phyloP scores from a whole-genome alignment of 805 yeast species.

The Candida stauntonica region DNA sequence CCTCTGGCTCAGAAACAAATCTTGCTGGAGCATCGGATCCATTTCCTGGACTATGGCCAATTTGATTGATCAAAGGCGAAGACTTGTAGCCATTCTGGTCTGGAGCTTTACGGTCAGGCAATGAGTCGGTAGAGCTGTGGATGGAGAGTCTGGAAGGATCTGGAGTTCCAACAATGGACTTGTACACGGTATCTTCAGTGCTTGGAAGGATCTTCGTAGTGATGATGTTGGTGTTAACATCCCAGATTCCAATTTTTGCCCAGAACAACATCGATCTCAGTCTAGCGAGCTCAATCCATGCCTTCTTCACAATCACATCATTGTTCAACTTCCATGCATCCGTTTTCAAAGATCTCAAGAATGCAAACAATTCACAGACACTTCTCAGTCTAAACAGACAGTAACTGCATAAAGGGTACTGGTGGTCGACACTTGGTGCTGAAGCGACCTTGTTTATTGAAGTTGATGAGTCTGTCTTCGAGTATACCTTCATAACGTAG shows the following conservation, averaged over 20 bases:
- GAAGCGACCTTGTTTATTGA: conserved; percentile 1
- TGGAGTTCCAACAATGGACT: conserved; percentile 3
- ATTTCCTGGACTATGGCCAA: conserved; percentile 3
- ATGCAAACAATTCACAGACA: conserved; percentile 78
- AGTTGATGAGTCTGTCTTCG: conserved; percentile 14
- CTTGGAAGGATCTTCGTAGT: conserved; percentile 32
- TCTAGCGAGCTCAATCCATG: conserved; percentile 62
- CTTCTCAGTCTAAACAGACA: conserved; percentile 78
- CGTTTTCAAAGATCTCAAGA: conserved; percentile 57
- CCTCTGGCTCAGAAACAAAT: background rate
- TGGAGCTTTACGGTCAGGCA: conserved; percentile 6
- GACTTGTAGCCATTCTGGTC: conserved; percentile 9
- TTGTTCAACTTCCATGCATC: conserved; percentile 56
- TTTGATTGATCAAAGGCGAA: conserved; percentile 18
- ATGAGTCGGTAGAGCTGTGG: conserved; percentile 17
- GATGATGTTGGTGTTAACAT: conserved; percentile 32
- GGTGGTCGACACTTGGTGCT: conserved; percentile 31
- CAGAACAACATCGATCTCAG: conserved; percentile 75
- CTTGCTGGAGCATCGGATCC: conserved; percentile 5
- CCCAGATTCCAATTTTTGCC: conserved; percentile 82
- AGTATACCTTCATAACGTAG: conserved; percentile 55
- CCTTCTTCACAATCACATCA: conserved; percentile 38
- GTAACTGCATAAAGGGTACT: conserved; percentile 73
- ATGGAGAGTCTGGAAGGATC: conserved; percentile 9
- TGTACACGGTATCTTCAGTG: conserved; percentile 17